Base-by-base conservation (phyloP, 306 rosid genomes). In the Rosa lucieae region DNA sequence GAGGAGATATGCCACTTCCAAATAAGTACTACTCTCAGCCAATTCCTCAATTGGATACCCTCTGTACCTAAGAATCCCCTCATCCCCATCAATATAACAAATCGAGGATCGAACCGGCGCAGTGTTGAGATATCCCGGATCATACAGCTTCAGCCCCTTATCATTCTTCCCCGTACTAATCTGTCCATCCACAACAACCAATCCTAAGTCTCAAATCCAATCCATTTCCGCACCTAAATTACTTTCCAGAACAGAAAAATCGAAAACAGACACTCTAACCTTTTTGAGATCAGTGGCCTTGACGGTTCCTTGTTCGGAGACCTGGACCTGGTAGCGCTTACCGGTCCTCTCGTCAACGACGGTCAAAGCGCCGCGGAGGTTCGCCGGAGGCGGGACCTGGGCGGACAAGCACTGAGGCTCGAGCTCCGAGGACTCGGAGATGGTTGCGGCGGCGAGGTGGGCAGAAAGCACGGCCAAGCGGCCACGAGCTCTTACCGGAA, bases 21-120 rank as follows among this genome's bases (percentile, higher is more conserved):
- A 52, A 76, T 42, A 94, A 75, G 93, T 93, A 77, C 98, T 89
- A 71, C 82, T 87, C 86, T 88, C 94, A 6, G 97, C 97, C 93
- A 93, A 82, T 47, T 93, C 97, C 90, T 93, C 98, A 82, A 93
- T 93, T 1, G 97, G 98, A 77, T 87, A 93, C 37, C 98, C 98
- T 75, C 98, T 86, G 74, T 93, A 93, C 83, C 98, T 85, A 44
- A 93, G 98, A 81, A 93, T 88, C 53, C 98, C 98, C 85, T 86
- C 97, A 66, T 93, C 98, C 6, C 98, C 98, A 82, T 93, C 97
- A 44, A 93, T 93, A 76, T 91, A 93, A 66, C 92, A 89, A 80
- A 93, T 91, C 42, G 90, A 84, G 3, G 98, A 93, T 39, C 90
- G 78, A 76, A 93, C 98, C 47, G 98, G 98, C 65, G 98, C 98